A percentile compares a stretch with the other conserved stretches of the same genome.
Conservation (phyloP, 495 filamentous ascomycete genomes). For the Trichodelitschia bisporula region DNA sequence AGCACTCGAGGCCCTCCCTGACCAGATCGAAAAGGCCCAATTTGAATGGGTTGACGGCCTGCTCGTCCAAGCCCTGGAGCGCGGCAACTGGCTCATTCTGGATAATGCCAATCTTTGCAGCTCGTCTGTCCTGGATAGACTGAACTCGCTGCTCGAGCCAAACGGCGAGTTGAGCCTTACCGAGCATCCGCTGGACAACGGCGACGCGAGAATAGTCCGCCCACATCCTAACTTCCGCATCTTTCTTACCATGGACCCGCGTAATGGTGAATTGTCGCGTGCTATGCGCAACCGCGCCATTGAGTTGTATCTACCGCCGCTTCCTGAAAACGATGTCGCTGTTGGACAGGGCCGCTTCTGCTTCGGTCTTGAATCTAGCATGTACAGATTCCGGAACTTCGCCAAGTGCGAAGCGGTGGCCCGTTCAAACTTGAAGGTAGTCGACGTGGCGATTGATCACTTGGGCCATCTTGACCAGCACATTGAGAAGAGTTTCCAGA, state of each 20-base stretch:
- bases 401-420: too few relatives aligned
- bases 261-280: constrained; percentile 77
- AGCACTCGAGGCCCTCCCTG: neutral
- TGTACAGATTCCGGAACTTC: too few relatives aligned
- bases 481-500: too few relatives aligned
- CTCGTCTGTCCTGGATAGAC: constrained; percentile 73
- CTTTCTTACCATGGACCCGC: constrained; percentile 84
- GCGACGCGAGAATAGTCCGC: constrained; percentile 49
- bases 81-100: constrained; percentile 78
- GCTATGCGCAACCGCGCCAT: constrained; percentile 92
- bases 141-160: constrained; percentile 87
- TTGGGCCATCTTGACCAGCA: too few relatives aligned
- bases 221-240: constrained; percentile 78
- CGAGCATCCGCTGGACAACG: constrained; percentile 64
- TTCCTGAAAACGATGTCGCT: too few relatives aligned
- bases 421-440: too few relatives aligned
- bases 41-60: constrained; percentile 95
- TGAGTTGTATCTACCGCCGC: constrained; percentile 82
- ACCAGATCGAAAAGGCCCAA: constrained; percentile 33
- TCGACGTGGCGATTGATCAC: too few relatives aligned
- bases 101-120: constrained; percentile 96
- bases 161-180: constrained; percentile 74
- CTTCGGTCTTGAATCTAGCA: too few relatives aligned
- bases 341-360: too few relatives aligned
- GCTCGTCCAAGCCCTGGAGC: constrained; percentile 62